Evolutionary conservation across 805 yeast genomes (phyloP).

Genomic region (Lipomyces japonicus): DNA sequence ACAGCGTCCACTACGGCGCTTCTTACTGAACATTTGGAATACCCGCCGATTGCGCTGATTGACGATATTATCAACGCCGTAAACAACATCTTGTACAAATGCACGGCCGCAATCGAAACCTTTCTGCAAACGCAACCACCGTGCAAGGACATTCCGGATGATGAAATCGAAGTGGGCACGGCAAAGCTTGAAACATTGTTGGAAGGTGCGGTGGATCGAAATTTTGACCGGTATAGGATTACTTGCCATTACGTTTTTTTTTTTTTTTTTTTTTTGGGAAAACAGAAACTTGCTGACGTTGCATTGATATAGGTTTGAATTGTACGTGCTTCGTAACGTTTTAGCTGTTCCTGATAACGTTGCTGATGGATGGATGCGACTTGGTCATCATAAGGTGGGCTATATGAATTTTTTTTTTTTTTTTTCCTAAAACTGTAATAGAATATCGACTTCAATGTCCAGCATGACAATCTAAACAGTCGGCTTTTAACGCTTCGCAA

Average conservation of each 20-base stretch:
- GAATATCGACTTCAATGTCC: slow-evolving; percentile 19
- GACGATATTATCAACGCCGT: slow-evolving; percentile 88
- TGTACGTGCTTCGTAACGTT: slow-evolving; percentile 74
- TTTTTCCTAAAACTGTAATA: background rate
- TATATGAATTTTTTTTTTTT: slow-evolving; percentile 11
- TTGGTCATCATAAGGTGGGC: slow-evolving; percentile 60
- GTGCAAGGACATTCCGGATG: slow-evolving; percentile 27
- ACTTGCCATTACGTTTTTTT: background rate
- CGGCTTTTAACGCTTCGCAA: slow-evolving; percentile 23
- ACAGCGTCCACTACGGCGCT: slow-evolving; percentile 43
- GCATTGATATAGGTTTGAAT: slow-evolving; percentile 55
- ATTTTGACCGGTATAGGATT: slow-evolving; percentile 58
- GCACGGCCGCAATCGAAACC: slow-evolving; percentile 72
- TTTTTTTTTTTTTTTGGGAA: too few relatives aligned
- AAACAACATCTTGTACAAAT: slow-evolving; percentile 75
- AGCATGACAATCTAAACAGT: slow-evolving; percentile 14
- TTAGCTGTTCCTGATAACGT: slow-evolving; percentile 65
- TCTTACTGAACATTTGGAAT: slow-evolving; percentile 82
- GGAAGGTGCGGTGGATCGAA: slow-evolving; percentile 70
- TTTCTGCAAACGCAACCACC: slow-evolving; percentile 47
- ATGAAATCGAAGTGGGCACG: slow-evolving; percentile 61
- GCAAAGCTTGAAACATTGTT: slow-evolving; percentile 73
- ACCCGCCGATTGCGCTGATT: slow-evolving; percentile 73
- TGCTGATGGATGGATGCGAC: slow-evolving; percentile 61
- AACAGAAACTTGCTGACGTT: too few relatives aligned